Percentiles rank a stretch among this genome's conserved stretches.
Evolutionary conservation across 805 yeast genomes (phyloP).

Genomic region (Helenozyma rhizophorensis): DNA sequence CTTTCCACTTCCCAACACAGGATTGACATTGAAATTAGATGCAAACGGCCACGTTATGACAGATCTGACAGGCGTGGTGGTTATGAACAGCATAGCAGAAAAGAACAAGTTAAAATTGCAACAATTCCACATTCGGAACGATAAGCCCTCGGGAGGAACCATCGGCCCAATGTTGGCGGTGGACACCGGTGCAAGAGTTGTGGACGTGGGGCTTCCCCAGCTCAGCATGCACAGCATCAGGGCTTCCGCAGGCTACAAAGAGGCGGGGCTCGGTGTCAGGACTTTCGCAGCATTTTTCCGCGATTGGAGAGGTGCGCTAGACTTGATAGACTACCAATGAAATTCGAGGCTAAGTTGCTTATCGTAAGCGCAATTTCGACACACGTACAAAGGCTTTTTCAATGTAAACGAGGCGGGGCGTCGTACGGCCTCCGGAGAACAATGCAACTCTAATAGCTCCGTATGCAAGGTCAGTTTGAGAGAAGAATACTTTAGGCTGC

Average conservation of each 20-base stretch:
- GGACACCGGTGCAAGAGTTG: constrained; percentile 32
- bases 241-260: constrained; percentile 35
- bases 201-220: constrained; percentile 41
- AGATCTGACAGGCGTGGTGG: constrained; percentile 27
- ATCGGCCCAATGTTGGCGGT: constrained; percentile 39
- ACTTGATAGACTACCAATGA: constrained; percentile 6
- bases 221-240: constrained; percentile 41
- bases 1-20: constrained; percentile 36
- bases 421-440: no score
- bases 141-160: constrained; percentile 38
- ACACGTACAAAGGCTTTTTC: no score
- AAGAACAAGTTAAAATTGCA: constrained; percentile 26
- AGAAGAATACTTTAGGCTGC: no score
- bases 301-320: constrained; percentile 19
- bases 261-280: constrained; percentile 33
- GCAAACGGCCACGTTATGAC: constrained; percentile 36
- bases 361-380: no score
- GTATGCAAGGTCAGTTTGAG: no score
- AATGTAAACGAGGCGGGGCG: no score
- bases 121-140: constrained; percentile 38
- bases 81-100: constrained; percentile 23
- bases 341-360: no score
- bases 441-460: no score
- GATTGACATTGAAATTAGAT: constrained; percentile 34
- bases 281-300: constrained; percentile 29